Evolutionary conservation across 495 filamentous ascomycete species (phyloP).

Genomic region (Massariosphaeria phaeospora): DNA sequence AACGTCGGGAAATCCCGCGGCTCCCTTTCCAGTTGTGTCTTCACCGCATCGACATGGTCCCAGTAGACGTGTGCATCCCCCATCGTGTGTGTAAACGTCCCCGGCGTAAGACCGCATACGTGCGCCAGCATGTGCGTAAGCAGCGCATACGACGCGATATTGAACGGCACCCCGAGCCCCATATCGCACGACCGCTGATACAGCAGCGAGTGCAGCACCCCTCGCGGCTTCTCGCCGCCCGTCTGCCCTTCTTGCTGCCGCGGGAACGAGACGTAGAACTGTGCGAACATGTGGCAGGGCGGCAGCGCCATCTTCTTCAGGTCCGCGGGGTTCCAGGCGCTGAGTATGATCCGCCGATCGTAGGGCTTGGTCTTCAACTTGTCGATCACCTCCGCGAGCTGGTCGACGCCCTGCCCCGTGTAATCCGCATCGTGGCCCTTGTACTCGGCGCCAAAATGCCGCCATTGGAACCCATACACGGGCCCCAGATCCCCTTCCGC

Average conservation of each 20-base stretch:
- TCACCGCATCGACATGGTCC: constrained; percentile 85
- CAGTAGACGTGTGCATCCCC: constrained; percentile 93
- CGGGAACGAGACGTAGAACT: constrained; percentile 91
- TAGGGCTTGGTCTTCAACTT: constrained; percentile 78
- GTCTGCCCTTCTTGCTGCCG: constrained; percentile 32
- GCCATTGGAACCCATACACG: constrained; percentile 98
- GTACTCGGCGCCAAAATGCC: constrained; percentile 93
- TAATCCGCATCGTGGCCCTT: constrained; percentile 75
- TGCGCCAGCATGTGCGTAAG: constrained; percentile 91
- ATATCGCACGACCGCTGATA: constrained; percentile 97
- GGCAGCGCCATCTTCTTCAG: constrained; percentile 86
- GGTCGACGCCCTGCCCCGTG: constrained; percentile 81
- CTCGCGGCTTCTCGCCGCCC: constrained; percentile 47
- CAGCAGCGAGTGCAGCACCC: constrained; percentile 73
- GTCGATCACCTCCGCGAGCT: constrained; percentile 77
- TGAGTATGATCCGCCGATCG: constrained; percentile 82
- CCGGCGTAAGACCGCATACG: constrained; percentile 74
- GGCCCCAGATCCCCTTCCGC: constrained; percentile 86
- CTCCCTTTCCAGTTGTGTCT: constrained; percentile 70
- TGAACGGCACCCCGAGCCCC: constrained; percentile 96
- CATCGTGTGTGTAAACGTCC: constrained; percentile 85
- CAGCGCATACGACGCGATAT: constrained; percentile 89
- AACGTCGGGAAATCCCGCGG: constrained; percentile 79
- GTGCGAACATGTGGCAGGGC: constrained; percentile 98
- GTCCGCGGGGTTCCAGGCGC: constrained; percentile 89